Conservation (phyloP, 352 stramenopile species). For the Phytophthora sp. region DNA sequence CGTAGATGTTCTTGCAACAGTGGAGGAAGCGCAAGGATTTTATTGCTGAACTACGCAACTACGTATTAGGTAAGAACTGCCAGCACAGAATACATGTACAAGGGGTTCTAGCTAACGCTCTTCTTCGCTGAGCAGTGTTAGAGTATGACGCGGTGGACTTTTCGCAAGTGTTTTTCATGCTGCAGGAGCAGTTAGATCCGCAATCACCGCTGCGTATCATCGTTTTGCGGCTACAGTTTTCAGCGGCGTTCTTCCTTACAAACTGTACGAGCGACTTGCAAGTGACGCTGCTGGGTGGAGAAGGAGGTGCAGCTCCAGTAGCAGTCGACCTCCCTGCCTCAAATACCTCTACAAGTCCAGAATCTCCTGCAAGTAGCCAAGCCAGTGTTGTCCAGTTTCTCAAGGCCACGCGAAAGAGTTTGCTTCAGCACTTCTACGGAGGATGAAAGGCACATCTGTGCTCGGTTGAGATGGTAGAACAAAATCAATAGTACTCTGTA, state of each 20-base stretch:
- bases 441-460: conserved; percentile 17
- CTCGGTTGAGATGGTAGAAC: conserved; percentile 1
- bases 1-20: conserved; percentile 47
- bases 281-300: conserved; percentile 41
- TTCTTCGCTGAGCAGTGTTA: conserved; percentile 33
- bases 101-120: neutral
- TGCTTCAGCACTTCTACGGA: conserved; percentile 34
- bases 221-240: conserved; percentile 46
- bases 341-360: neutral
- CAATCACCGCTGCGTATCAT: conserved; percentile 43
- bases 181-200: conserved; percentile 50
- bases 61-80: conserved; percentile 38
- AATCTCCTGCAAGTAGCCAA: conserved; percentile 10
- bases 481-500: too few species aligned
- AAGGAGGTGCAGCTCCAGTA: conserved; percentile 9
- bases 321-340: conserved; percentile 18
- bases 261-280: conserved; percentile 45
- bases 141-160: conserved; percentile 61
- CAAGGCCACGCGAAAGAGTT: conserved; percentile 20
- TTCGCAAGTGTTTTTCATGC: conserved; percentile 53
- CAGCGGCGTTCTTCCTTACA: conserved; percentile 46
- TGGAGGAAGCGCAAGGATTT: conserved; percentile 50
- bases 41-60: conserved; percentile 33
- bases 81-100: neutral
- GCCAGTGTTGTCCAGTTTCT: conserved; percentile 25